Percentiles rank a stretch among this genome's conserved stretches.
These are phyloP conservation scores for Fraxinus angustifolia DNA, from an alignment of 305 asterid species.

Conservation along the genomic window DNA sequence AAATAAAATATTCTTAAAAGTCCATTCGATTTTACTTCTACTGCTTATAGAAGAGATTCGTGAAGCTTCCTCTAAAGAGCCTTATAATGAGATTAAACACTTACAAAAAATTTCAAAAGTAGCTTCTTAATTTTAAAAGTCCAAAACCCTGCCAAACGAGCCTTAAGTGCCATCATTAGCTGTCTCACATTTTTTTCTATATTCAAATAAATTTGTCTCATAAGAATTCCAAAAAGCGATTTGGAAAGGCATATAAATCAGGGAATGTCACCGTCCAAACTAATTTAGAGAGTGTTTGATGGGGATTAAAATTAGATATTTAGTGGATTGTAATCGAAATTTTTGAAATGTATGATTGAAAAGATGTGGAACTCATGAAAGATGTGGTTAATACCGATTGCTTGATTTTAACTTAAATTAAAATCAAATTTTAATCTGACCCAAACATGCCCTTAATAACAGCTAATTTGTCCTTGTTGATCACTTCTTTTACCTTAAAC, in stretches of 20 bases:
- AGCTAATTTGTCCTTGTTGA: conserved; percentile 17
- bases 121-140: too few species aligned
- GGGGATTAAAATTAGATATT: too few species aligned
- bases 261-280: conserved; percentile 39
- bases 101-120: not conserved
- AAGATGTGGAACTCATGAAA: too few species aligned
- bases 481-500: conserved; percentile 19
- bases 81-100: too few species aligned
- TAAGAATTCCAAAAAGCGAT: conserved; percentile 20
- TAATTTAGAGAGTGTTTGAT: not conserved
- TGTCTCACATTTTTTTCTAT: conserved; percentile 32
- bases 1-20: conserved; percentile 16
- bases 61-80: not conserved
- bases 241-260: conserved; percentile 33
- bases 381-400: too few species aligned
- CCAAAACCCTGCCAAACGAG: not conserved
- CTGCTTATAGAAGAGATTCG: not conserved
- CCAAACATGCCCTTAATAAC: not conserved
- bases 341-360: too few species aligned
- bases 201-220: conserved; percentile 3
- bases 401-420: too few species aligned
- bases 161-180: conserved; percentile 20
- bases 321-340: too few species aligned
- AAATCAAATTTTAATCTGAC: too few species aligned
- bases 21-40: not conserved